Conservation (phyloP, 306 rosid genomes). For the Hippophae rhamnoides region DNA sequence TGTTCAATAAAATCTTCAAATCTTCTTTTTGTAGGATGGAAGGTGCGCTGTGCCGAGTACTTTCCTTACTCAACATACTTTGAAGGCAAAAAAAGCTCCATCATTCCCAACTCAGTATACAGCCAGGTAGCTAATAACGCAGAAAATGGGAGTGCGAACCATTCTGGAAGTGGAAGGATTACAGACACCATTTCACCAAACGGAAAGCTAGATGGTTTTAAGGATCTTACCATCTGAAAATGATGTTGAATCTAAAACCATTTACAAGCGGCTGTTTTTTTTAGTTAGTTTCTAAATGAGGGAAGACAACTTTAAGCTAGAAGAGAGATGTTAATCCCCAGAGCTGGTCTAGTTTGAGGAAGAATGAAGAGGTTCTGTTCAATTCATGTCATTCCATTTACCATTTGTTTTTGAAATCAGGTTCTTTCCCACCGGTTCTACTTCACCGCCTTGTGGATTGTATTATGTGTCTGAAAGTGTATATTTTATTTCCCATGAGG, state of each 20-base stretch:
- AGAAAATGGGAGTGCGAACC: constrained; percentile 44
- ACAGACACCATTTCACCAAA: constrained; percentile 41
- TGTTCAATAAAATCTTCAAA: too few relatives aligned
- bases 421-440: constrained; percentile 20
- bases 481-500: constrained; percentile 38
- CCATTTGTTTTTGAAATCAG: too few relatives aligned
- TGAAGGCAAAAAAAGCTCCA: constrained; percentile 65
- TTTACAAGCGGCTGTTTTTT: constrained; percentile 6
- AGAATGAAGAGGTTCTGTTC: too few relatives aligned
- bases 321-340: too few relatives aligned
- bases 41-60: constrained; percentile 58
- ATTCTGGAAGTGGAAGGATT: constrained; percentile 24
- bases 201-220: constrained; percentile 60
- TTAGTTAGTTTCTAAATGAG: constrained; percentile 17
- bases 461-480: constrained; percentile 43
- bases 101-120: constrained; percentile 45
- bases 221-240: constrained; percentile 43
- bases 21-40: constrained; percentile 62
- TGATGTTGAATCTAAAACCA: constrained; percentile 8
- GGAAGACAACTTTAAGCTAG: constrained; percentile 20
- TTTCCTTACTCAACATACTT: constrained; percentile 77
- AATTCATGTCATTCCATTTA: too few relatives aligned
- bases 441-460: constrained; percentile 30
- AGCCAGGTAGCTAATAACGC: constrained; percentile 36
- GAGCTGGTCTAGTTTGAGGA: too few relatives aligned